Percentiles rank a stretch among this genome's conserved stretches.
Evolutionary conservation across 1,139 yeast genomes (phyloP).

Genomic region (Nematodospora anomalae): DNA sequence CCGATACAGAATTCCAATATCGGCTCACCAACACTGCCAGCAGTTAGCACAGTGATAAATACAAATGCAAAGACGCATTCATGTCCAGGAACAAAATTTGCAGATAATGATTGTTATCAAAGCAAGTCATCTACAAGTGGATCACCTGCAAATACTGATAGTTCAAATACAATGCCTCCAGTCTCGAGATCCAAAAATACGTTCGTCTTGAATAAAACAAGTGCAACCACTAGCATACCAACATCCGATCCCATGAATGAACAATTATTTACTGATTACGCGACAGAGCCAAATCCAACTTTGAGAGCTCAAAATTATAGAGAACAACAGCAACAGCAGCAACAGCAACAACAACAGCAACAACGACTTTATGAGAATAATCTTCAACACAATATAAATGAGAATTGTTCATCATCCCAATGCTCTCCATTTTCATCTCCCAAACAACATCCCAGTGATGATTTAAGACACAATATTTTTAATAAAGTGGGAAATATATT

Average conservation of each 20-base stretch:
- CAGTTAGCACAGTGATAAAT: not conserved
- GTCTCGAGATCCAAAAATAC: conserved; percentile 4
- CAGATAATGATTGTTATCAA: not conserved
- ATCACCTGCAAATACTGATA: conserved; percentile 1
- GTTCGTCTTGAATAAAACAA: conserved; percentile 5
- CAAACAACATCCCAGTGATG: conserved; percentile 12
- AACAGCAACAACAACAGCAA: not conserved
- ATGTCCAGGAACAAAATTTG: too few species aligned
- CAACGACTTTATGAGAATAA: not conserved
- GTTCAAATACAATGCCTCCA: conserved; percentile 1
- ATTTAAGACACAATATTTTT: conserved; percentile 26
- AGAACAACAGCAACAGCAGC: not conserved
- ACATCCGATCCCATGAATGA: conserved; percentile 2
- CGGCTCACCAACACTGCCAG: not conserved
- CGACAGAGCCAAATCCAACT: not conserved
- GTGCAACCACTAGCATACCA: conserved; percentile 4
- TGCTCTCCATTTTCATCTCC: conserved; percentile 12
- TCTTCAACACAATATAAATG: not conserved
- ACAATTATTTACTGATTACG: not conserved
- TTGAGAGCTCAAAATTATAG: not conserved
- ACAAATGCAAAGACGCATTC: too few species aligned
- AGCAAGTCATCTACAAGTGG: not conserved
- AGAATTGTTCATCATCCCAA: not conserved
- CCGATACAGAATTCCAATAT: not conserved
- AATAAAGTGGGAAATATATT: conserved; percentile 28